Evolutionary conservation across 179 eudicot species (phyloP).

Genomic region (Vitellaria paradoxa): DNA sequence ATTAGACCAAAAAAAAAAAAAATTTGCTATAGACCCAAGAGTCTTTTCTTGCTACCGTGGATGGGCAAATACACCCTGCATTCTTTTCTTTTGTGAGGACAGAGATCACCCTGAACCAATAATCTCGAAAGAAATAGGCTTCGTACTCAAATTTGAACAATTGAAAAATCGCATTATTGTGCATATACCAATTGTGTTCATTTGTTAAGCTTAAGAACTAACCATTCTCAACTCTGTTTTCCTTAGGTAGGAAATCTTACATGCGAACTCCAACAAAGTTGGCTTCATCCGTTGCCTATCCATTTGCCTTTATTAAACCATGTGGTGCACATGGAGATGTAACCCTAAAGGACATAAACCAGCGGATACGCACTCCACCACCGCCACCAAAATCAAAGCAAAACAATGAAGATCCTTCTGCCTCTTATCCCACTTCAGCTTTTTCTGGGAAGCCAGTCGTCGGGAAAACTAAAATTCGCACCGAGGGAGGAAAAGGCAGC

Average conservation of each 20-base stretch:
- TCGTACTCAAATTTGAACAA: not conserved
- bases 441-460: slow-evolving; percentile 92
- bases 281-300: slow-evolving; percentile 72
- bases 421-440: slow-evolving; percentile 71
- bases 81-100: not conserved
- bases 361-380: slow-evolving; percentile 60
- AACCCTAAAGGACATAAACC: slow-evolving; percentile 88
- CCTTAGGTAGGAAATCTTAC: slow-evolving; percentile 65
- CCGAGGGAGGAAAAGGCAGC: slow-evolving; percentile 96
- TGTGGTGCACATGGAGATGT: slow-evolving; percentile 63
- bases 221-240: not conserved
- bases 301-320: slow-evolving; percentile 84
- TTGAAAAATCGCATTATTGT: not conserved
- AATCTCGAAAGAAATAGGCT: not conserved
- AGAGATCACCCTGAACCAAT: not conserved
- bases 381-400: slow-evolving; percentile 56
- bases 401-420: slow-evolving; percentile 35
- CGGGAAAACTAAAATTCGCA: slow-evolving; percentile 86
- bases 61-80: too few species aligned
- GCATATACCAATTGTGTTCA: not conserved
- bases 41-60: not conserved
- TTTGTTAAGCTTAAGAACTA: not conserved
- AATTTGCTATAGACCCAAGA: not conserved
- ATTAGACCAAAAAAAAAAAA: too few species aligned
- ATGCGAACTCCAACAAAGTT: slow-evolving; percentile 63